Conservation (phyloP, 1,284 basidiomycete genomes). For the Tilletiaria anomala region DNA sequence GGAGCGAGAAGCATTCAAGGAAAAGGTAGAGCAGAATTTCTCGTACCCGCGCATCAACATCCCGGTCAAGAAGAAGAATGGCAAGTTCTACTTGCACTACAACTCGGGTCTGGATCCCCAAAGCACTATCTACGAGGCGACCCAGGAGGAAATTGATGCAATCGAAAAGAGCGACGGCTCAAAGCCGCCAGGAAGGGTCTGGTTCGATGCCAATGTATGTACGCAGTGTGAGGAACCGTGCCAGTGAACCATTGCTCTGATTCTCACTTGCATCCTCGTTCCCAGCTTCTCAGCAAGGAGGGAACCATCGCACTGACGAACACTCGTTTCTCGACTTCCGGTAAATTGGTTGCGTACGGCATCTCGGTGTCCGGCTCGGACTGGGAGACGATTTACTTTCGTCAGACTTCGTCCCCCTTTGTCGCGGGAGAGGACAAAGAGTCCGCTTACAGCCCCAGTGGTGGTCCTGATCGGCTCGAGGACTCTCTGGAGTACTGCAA, state of each 20-base stretch:
- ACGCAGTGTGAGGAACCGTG: too few relatives aligned
- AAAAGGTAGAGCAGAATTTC: conserved; percentile 22
- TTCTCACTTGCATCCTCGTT: too few relatives aligned
- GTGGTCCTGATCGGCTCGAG: conserved; percentile 19
- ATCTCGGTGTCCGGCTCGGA: conserved; percentile 34
- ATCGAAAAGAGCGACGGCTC: conserved; percentile 8
- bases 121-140: conserved; percentile 24
- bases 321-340: conserved; percentile 1
- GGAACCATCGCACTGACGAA: conserved; percentile 15
- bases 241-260: too few relatives aligned
- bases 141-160: conserved; percentile 13
- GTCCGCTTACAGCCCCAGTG: conserved; percentile 12
- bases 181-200: conserved; percentile 26
- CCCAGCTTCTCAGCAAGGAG: conserved; percentile 28
- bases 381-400: conserved; percentile 32
- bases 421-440: conserved; percentile 10
- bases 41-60: conserved; percentile 29
- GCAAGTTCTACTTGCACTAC: conserved; percentile 33
- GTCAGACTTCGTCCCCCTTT: conserved; percentile 24
- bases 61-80: conserved; percentile 29
- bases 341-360: conserved; percentile 30
- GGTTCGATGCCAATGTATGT: conserved; percentile 34
- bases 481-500: conserved; percentile 32
- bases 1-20: conserved; percentile 23
- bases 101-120: conserved; percentile 35